phyloP scores from a whole-genome alignment of 768 basidiomycete species.

The Suillus bovinus region DNA sequence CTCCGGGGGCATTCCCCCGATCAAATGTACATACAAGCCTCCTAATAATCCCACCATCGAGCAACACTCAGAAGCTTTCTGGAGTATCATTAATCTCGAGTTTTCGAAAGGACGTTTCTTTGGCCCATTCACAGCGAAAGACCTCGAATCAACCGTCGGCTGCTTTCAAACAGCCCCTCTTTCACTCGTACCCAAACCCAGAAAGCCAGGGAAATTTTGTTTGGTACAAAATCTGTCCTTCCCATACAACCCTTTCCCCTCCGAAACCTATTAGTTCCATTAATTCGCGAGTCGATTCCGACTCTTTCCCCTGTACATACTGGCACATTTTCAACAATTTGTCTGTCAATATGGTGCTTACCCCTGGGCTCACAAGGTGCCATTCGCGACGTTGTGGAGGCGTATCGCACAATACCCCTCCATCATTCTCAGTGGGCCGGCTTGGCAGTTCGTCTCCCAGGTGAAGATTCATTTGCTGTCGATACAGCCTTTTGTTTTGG shows the following conservation, averaged over 20 bases:
- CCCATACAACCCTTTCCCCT: slow-evolving; percentile 14
- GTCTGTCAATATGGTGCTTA: slow-evolving; percentile 29
- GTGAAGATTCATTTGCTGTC: no score
- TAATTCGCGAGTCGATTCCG: slow-evolving; percentile 22
- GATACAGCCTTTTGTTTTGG: no score
- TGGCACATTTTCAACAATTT: slow-evolving; percentile 39
- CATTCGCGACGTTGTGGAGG: slow-evolving; percentile 24
- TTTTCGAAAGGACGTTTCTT: slow-evolving; percentile 28
- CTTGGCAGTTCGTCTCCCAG: no score
- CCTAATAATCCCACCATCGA: slow-evolving; percentile 32
- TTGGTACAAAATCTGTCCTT: slow-evolving; percentile 41
- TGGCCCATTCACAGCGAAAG: slow-evolving; percentile 28
- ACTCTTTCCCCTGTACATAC: slow-evolving; percentile 42
- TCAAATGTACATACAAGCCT: slow-evolving; percentile 31
- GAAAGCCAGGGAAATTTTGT: slow-evolving; percentile 32
- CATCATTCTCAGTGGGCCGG: no score
- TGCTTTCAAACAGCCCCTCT: slow-evolving; percentile 41
- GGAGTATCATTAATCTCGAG: slow-evolving; percentile 11
- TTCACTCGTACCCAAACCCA: slow-evolving; percentile 37
- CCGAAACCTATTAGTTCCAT: slow-evolving; percentile 18
- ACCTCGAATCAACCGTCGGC: slow-evolving; percentile 33
- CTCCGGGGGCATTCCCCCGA: slow-evolving; percentile 21
- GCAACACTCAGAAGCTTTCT: background rate
- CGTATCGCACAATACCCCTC: slow-evolving; percentile 24
- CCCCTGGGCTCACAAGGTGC: slow-evolving; percentile 40